phyloP scores from a whole-genome alignment of 1,139 yeast species.

The Suhomyces yuchorum region DNA sequence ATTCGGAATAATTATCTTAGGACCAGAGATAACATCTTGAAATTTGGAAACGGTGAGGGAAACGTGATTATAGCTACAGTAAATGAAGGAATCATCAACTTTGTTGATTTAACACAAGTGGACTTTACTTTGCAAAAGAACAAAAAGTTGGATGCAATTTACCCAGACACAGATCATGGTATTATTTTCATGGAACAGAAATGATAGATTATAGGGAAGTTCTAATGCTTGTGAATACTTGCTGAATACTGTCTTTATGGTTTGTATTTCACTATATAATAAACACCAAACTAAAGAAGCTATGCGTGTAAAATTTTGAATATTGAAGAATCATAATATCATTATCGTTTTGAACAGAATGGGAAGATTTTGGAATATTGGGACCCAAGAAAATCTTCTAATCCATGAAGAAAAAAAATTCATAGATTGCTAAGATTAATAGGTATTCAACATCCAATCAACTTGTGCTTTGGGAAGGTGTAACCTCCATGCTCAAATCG shows the following conservation, averaged over 20 bases:
- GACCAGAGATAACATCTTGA: slow-evolving; percentile 31
- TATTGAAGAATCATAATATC: no score
- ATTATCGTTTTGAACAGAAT: no score
- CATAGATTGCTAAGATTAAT: no score
- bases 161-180: slow-evolving; percentile 22
- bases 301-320: no score
- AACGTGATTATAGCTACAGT: slow-evolving; percentile 63
- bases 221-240: no score
- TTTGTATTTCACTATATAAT: no score
- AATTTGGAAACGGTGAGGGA: slow-evolving; percentile 47
- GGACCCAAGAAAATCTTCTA: no score
- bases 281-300: not conserved
- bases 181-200: slow-evolving; percentile 16
- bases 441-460: slow-evolving; percentile 9
- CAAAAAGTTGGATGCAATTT: slow-evolving; percentile 19
- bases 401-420: no score
- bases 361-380: no score
- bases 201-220: no score
- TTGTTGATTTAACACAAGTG: slow-evolving; percentile 59
- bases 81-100: slow-evolving; percentile 73
- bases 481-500: slow-evolving; percentile 29
- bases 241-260: no score
- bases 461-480: slow-evolving; percentile 25
- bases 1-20: slow-evolving; percentile 30
- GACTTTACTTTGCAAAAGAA: slow-evolving; percentile 51